Evolutionary conservation across 2,329 filamentous ascomycete species (phyloP).

Genomic region (Aureobasidium pullulans): DNA sequence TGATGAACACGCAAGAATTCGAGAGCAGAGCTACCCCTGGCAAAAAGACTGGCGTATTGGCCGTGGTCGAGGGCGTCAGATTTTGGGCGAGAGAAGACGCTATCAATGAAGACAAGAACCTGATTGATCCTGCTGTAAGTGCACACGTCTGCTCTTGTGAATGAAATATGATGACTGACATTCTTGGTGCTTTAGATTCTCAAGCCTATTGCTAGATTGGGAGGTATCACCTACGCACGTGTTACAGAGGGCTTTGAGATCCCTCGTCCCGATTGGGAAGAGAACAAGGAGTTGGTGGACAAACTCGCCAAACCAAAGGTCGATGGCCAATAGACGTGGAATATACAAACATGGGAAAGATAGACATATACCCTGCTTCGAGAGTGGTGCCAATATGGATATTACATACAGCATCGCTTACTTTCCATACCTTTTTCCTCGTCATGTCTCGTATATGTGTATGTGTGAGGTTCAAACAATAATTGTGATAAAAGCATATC

Average conservation of each 20-base stretch:
- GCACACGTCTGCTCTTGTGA: background rate
- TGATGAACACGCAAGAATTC: slow-evolving; percentile 69
- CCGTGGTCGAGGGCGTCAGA: slow-evolving; percentile 71
- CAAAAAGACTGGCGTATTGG: slow-evolving; percentile 66
- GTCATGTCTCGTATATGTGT: too few relatives aligned
- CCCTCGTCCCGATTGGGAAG: slow-evolving; percentile 47
- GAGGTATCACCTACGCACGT: slow-evolving; percentile 78
- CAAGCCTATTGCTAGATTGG: slow-evolving; percentile 67
- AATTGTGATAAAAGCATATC: too few relatives aligned
- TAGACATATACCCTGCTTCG: too few relatives aligned
- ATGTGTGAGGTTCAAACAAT: too few relatives aligned
- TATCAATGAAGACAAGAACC: slow-evolving; percentile 65
- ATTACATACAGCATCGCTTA: too few relatives aligned
- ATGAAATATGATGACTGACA: slow-evolving; percentile 11
- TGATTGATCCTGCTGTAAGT: slow-evolving; percentile 63
- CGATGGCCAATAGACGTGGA: slow-evolving; percentile 26
- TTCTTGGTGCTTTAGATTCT: slow-evolving; percentile 46
- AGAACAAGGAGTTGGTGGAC: slow-evolving; percentile 48
- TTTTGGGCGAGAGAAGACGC: slow-evolving; percentile 92
- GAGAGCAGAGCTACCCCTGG: slow-evolving; percentile 63
- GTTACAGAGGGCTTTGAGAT: slow-evolving; percentile 65
- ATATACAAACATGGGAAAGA: too few relatives aligned
- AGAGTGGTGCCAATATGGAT: too few relatives aligned
- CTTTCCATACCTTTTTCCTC: too few relatives aligned
- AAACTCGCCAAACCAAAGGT: slow-evolving; percentile 40